Base-by-base conservation (phyloP, 371 early-diverging fungal species). In the Umbelopsis sp. region DNA sequence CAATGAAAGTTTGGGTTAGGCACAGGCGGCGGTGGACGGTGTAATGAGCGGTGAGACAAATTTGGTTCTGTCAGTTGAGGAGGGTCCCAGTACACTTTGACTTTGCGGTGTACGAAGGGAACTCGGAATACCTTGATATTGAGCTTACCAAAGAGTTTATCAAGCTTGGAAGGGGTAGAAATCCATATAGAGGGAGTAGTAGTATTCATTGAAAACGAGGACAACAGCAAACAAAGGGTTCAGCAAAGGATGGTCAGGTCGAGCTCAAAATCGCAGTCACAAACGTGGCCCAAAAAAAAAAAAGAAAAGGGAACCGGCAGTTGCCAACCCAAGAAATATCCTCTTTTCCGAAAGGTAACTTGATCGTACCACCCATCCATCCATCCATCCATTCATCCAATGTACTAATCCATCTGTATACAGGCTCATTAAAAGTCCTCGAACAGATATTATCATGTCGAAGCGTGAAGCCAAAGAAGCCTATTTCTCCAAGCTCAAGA, bases 401-500 rank as follows among this genome's bases (percentile, higher is more conserved):
- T n/a, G 50, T 44, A 24, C 57, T 48, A 72, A 65, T 32, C 24
- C 37, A 44, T 64, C 50, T 32, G 48, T 65, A 63, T 74, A 72
- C 73, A 67, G 70, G 72, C 69, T 82, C 79, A 78, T 80, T 77
- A 82, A 74, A 78, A 76, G 80, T 80, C 83, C 83, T 82, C 83
- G 83, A 82, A 82, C 83, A 80, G 80, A 71, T 65, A 25, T 64
- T 62, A 82, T 74, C 82, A 82, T 80, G 80, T 82, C 83, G 83
- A 82, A 82, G 83, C 77, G 83, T 80, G 83, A 80, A 79, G 70
- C 77, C 79, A 82, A 82, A 75, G 83, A 75, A 80, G 67, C 72
- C 69, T 82, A 82, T 77, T 82, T 82, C 72, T 68, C 74, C 65
- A 78, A 80, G 86, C 90, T 94, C 81, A 87, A 87, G 85, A 72